Percentiles rank a stretch among this genome's conserved stretches.
Evolutionary conservation across 2,329 filamentous ascomycete genomes (phyloP).

Genomic region (Ampelomyces quisqualis): DNA sequence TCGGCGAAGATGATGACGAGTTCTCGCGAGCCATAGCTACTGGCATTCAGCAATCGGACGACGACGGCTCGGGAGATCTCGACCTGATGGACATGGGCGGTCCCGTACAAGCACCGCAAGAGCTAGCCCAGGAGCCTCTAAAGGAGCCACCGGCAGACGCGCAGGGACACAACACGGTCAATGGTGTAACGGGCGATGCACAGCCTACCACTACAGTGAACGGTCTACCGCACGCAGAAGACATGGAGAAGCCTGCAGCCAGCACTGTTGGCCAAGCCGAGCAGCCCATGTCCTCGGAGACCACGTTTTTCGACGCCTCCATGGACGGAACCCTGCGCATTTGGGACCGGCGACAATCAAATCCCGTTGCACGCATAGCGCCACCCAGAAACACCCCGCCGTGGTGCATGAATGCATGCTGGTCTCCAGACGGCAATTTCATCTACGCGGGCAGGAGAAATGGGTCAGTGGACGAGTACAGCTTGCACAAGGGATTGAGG

Average conservation of each 20-base stretch:
- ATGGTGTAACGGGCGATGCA: slow-evolving; percentile 24
- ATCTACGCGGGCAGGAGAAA: slow-evolving; percentile 92
- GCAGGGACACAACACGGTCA: slow-evolving; percentile 13
- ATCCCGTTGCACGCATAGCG: slow-evolving; percentile 76
- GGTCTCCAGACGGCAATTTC: slow-evolving; percentile 92
- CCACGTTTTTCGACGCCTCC: slow-evolving; percentile 83
- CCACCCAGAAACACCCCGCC: slow-evolving; percentile 77
- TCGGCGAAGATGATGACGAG: slow-evolving; percentile 80
- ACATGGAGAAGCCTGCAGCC: slow-evolving; percentile 34
- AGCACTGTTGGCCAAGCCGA: slow-evolving; percentile 37
- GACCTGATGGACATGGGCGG: slow-evolving; percentile 51
- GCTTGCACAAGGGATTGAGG: slow-evolving; percentile 75
- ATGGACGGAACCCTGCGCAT: slow-evolving; percentile 87
- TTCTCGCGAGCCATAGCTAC: slow-evolving; percentile 72
- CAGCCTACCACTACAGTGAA: slow-evolving; percentile 37
- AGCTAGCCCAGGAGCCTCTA: slow-evolving; percentile 16
- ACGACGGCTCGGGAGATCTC: slow-evolving; percentile 45
- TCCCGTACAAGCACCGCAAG: slow-evolving; percentile 45
- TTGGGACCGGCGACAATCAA: slow-evolving; percentile 80
- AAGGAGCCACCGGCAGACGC: slow-evolving; percentile 23
- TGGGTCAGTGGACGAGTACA: slow-evolving; percentile 91
- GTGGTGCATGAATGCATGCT: slow-evolving; percentile 97
- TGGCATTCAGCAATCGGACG: slow-evolving; percentile 48
- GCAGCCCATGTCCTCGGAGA: slow-evolving; percentile 61
- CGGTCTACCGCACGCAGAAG: slow-evolving; percentile 56